Evolutionary conservation across 2,329 filamentous ascomycete species (phyloP).

Genomic region (Penicillium sp.): DNA sequence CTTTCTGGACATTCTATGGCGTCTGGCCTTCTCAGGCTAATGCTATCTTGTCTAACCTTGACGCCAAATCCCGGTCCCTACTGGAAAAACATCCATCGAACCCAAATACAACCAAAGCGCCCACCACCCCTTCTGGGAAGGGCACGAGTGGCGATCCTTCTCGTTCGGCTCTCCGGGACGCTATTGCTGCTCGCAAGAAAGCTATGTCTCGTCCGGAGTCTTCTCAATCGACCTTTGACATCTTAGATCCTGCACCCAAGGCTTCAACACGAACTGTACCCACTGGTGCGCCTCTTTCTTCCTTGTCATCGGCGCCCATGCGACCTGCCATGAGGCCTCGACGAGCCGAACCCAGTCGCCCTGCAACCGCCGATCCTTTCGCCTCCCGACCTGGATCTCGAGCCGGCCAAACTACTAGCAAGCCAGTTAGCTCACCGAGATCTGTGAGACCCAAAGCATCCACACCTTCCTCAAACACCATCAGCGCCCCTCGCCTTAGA

Average conservation of each 20-base stretch:
- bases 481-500: constrained; percentile 29
- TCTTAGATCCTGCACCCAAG: constrained; percentile 31
- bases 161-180: constrained; percentile 64
- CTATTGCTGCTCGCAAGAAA: constrained; percentile 77
- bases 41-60: constrained; percentile 69
- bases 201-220: constrained; percentile 54
- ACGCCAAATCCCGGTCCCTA: constrained; percentile 70
- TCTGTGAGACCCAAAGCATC: constrained; percentile 27
- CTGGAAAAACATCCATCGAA: constrained; percentile 81
- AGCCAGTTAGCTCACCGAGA: constrained; percentile 19
- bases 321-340: constrained; percentile 42
- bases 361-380: constrained; percentile 34
- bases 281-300: constrained; percentile 35
- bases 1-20: constrained; percentile 77
- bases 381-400: constrained; percentile 44
- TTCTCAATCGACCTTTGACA: constrained; percentile 51
- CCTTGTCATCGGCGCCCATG: constrained; percentile 56
- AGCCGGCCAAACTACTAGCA: constrained; percentile 19
- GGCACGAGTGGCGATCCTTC: constrained; percentile 14
- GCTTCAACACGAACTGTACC: constrained; percentile 32
- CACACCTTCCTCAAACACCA: constrained; percentile 30
- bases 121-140: constrained; percentile 17
- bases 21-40: constrained; percentile 76
- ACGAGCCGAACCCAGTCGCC: constrained; percentile 34
- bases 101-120: constrained; percentile 38